Evolutionary conservation across 176 grass and related monocot species (phyloP), one percentile per base, ranked within the genome.

Genomic region (Elymus sibiricus): DNA sequence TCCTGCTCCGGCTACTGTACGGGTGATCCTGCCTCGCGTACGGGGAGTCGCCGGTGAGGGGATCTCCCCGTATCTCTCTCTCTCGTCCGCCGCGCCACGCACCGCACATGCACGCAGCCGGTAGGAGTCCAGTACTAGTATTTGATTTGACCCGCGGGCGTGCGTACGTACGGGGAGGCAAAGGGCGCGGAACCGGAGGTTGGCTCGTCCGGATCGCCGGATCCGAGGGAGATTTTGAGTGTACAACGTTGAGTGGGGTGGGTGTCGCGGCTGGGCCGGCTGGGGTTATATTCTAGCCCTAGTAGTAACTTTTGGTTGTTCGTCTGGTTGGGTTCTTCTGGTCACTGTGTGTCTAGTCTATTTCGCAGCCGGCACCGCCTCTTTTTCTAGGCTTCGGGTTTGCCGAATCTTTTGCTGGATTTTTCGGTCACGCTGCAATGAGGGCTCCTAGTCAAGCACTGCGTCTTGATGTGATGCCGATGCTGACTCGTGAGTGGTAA

Each of bases 41-140:
- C 71, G 42, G 70, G 22, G 3, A 16, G 22, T 73, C 39, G 12
- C 37, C 68, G 5, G 38, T 5, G 0, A 29, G 1, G 67, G 67
- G 35, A 73, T 73, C 70, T 74, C 25, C 15, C 43, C 43, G 72
- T 17, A 46, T 74, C 70, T 74, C 70, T 58, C n/a, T 74, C 70
- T 74, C 70, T 58, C n/a, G 69, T 5, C 72, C 72, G 24, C 12
- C 64, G 40, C 70, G 69, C 10, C 37, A 43, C 37, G 37, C 69
- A 71, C 37, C 55, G 21, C 55, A 58, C 19, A 58, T 7, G 51
- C 51, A 19, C 40, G 40, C 40, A 42, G 40, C 40, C 9, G 5
- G 9, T 7, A 9, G 39, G 39, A 42, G 6, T 42, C n/a, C n/a
- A n/a, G n/a, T n/a, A n/a, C n/a, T n/a, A n/a, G 2, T 49, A 51